Evolutionary conservation across 1,139 yeast genomes (phyloP).

Genomic region (Debaryomyces udenii): DNA sequence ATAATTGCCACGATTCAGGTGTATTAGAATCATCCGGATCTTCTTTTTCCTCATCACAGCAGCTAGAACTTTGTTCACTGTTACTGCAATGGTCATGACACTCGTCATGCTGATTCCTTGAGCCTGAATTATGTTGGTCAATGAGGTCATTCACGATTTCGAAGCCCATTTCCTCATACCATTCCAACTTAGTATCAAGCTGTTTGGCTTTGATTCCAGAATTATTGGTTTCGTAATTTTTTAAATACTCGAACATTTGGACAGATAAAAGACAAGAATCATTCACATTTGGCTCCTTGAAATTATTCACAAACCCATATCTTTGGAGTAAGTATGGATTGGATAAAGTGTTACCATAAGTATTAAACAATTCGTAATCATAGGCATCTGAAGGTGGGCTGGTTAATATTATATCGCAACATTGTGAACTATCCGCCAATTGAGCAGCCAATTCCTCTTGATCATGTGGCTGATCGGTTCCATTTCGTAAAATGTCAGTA

Average conservation of each 20-base stretch:
- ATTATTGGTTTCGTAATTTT: slow-evolving; percentile 26
- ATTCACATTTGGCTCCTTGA: slow-evolving; percentile 48
- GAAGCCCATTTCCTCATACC: slow-evolving; percentile 66
- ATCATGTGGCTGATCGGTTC: slow-evolving; percentile 2
- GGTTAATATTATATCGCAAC: slow-evolving; percentile 61
- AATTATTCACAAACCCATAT: slow-evolving; percentile 66
- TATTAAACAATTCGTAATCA: slow-evolving; percentile 64
- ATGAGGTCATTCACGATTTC: slow-evolving; percentile 43
- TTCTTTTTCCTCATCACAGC: slow-evolving; percentile 18
- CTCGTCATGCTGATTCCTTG: slow-evolving; percentile 13
- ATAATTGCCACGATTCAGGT: slow-evolving; percentile 35
- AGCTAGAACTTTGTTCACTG: slow-evolving; percentile 15
- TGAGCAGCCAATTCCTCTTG: slow-evolving; percentile 33
- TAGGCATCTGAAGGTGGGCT: slow-evolving; percentile 43
- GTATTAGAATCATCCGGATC: slow-evolving; percentile 14
- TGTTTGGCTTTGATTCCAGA: slow-evolving; percentile 31
- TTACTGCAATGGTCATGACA: slow-evolving; percentile 22
- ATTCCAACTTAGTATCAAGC: slow-evolving; percentile 50
- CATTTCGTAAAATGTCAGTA: background rate
- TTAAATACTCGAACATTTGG: slow-evolving; percentile 50
- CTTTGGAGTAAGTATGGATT: slow-evolving; percentile 69
- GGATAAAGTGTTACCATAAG: slow-evolving; percentile 70
- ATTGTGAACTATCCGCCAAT: slow-evolving; percentile 38
- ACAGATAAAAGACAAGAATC: slow-evolving; percentile 61
- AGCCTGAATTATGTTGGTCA: slow-evolving; percentile 14